Base-by-base conservation (phyloP, 495 filamentous ascomycete genomes). In the Podospora pseudopauciseta region DNA sequence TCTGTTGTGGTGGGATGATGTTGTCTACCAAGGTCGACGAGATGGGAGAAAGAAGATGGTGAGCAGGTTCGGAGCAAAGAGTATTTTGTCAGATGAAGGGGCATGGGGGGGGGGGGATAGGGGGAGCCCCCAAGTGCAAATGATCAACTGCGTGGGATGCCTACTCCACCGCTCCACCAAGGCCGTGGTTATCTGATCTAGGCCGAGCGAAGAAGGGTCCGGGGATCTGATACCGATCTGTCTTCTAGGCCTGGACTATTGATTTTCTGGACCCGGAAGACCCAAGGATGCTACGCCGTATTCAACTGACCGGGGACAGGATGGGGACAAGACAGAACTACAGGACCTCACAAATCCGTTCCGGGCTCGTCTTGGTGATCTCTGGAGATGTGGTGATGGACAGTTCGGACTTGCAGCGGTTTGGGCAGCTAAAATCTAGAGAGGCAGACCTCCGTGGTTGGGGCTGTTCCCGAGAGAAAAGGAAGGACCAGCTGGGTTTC, bases 131-230 rank as follows among this genome's bases (percentile, higher is more conserved):
- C 30, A 39, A 63, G 30, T 39, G 61, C 32, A 39, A 49, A 20
- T 55, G 15, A 11, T 27, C 9, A 4, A 27, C 56, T 20, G 59
- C 19, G 60, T 53, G 61, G 65, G 30, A 30, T 64, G 65, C n/a
- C 27, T 28, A 23, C 34, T 34, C 32, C 60, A 63, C 65, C 26
- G 62, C 61, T 67, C 68, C 68, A 72, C 70, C 39, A 63, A 53
- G 57, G 64, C 54, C 54, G 49, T 26, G 53, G 63, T 72, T 72
- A 72, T 72, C 71, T 66, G 71, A 72, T 72, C 68, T 30, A 62
- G 61, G 61, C 64, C 57, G 56, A 58, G 61, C 63, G 60, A 26
- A 62, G 20, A 61, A 67, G 63, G 59, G 65, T 32, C 32, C n/a
- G 65, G 49, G 28, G 63, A 66, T 63, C 54, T 53, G 55, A 58